Evolutionary conservation across 768 basidiomycete genomes (phyloP).

Genomic region (Phanerochaete carnosa): DNA sequence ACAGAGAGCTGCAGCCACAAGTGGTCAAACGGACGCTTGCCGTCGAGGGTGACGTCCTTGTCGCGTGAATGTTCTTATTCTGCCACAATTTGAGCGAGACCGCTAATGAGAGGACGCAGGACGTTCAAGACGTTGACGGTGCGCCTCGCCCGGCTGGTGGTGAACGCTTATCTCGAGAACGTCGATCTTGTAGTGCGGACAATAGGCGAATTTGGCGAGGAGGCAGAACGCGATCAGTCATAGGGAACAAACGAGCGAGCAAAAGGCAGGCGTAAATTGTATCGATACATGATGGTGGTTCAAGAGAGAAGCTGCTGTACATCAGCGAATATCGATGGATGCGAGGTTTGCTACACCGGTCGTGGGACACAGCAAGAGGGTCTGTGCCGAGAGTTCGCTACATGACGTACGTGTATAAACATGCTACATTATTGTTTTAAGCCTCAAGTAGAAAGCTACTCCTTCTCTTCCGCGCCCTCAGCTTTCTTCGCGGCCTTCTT

Average conservation of each 20-base stretch:
- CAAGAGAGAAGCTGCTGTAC: neutral
- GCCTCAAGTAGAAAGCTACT: slow-evolving; percentile 14
- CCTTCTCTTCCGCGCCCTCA: slow-evolving; percentile 46
- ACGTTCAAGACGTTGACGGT: slow-evolving; percentile 77
- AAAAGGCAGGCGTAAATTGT: slow-evolving; percentile 11
- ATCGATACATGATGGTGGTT: neutral
- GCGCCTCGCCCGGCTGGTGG: slow-evolving; percentile 77
- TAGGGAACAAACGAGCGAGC: slow-evolving; percentile 10
- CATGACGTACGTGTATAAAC: neutral
- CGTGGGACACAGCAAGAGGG: neutral
- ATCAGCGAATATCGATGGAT: neutral
- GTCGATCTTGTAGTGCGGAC: slow-evolving; percentile 83
- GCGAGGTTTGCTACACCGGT: neutral
- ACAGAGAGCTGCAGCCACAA: slow-evolving; percentile 77
- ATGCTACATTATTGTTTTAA: neutral
- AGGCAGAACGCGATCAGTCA: slow-evolving; percentile 38
- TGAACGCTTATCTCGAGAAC: slow-evolving; percentile 89
- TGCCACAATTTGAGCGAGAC: neutral
- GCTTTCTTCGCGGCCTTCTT: slow-evolving; percentile 68
- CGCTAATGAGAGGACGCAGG: slow-evolving; percentile 33
- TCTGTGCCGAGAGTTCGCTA: neutral
- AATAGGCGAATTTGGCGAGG: slow-evolving; percentile 73
- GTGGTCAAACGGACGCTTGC: slow-evolving; percentile 72
- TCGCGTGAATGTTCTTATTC: slow-evolving; percentile 55
- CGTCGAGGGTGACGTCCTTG: slow-evolving; percentile 63